Evolutionary conservation across 108 stramenopile species (phyloP).

Genomic region (Discostella pseudostelligera): DNA sequence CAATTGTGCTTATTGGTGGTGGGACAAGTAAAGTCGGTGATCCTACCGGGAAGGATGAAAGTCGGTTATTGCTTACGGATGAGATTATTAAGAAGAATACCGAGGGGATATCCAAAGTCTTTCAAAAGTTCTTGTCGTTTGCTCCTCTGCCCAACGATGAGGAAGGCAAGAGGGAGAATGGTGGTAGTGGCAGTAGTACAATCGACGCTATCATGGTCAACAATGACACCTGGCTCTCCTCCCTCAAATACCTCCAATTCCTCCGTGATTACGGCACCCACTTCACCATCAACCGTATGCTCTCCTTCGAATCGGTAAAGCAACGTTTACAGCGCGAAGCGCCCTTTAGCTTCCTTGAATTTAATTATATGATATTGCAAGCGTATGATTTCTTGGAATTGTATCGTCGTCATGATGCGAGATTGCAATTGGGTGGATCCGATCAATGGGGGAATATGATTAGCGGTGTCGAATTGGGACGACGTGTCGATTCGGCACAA

Average conservation of each 20-base stretch:
- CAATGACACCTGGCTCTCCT: slow-evolving; percentile 93
- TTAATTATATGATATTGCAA: slow-evolving; percentile 99
- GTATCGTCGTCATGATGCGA: slow-evolving; percentile 70
- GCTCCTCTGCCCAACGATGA: slow-evolving; percentile 38
- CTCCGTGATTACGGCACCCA: slow-evolving; percentile 95
- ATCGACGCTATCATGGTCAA: slow-evolving; percentile 90
- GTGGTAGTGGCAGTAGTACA: slow-evolving; percentile 25
- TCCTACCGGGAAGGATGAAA: slow-evolving; percentile 97
- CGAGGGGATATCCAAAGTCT: slow-evolving; percentile 78
- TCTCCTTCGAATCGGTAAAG: slow-evolving; percentile 92
- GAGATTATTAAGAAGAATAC: slow-evolving; percentile 78
- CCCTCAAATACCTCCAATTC: slow-evolving; percentile 87
- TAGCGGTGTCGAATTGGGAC: slow-evolving; percentile 90
- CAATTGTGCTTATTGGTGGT: slow-evolving; percentile 93
- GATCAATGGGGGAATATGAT: slow-evolving; percentile 99
- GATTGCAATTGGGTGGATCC: slow-evolving; percentile 93
- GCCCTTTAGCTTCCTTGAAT: slow-evolving; percentile 95
- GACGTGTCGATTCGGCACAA: slow-evolving; percentile 79
- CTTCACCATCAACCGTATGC: slow-evolving; percentile 98
- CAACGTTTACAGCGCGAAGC: slow-evolving; percentile 89
- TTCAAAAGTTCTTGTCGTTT: slow-evolving; percentile 82
- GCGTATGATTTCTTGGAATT: slow-evolving; percentile 98
- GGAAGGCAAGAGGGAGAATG: neutral
- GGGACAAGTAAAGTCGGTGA: slow-evolving; percentile 97
- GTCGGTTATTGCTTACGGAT: slow-evolving; percentile 84